phyloP scores from a whole-genome alignment of 768 basidiomycete genomes.

The Lactarius indigo region DNA sequence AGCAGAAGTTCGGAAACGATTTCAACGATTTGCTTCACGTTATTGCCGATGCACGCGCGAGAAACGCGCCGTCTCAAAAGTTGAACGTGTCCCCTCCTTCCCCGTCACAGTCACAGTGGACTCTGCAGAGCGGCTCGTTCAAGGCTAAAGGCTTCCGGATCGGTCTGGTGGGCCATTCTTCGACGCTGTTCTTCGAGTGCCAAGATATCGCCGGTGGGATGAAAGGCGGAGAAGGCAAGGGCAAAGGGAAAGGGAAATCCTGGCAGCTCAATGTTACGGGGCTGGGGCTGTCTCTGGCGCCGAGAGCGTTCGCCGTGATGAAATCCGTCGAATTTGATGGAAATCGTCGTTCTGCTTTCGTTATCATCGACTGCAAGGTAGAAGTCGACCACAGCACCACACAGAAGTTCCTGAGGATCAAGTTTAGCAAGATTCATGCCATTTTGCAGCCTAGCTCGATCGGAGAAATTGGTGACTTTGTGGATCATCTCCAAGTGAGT shows the following conservation, averaged over 20 bases:
- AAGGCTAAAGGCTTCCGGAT: constrained; percentile 80
- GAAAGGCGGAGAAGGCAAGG: constrained; percentile 42
- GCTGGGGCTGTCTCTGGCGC: constrained; percentile 80
- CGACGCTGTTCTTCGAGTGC: constrained; percentile 72
- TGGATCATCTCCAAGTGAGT: constrained; percentile 76
- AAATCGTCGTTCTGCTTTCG: constrained; percentile 74
- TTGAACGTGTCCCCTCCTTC: constrained; percentile 1
- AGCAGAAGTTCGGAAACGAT: constrained; percentile 87
- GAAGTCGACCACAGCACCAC: constrained; percentile 21
- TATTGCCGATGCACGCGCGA: constrained; percentile 55
- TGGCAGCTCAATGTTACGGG: constrained; percentile 76
- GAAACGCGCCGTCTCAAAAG: constrained; percentile 20
- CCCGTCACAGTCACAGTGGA: constrained; percentile 18
- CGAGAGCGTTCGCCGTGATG: constrained; percentile 41
- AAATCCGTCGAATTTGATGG: constrained; percentile 47
- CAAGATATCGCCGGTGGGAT: constrained; percentile 66
- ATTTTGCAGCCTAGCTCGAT: constrained; percentile 94
- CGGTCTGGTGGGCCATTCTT: constrained; percentile 70
- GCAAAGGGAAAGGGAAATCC: constrained; percentile 18
- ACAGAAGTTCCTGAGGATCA: constrained; percentile 45
- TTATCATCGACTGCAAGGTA: constrained; percentile 67
- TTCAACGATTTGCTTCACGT: constrained; percentile 75
- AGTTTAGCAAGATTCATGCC: constrained; percentile 77
- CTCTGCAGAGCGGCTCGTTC: constrained; percentile 43
- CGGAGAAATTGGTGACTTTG: constrained; percentile 83